Evolutionary conservation across 306 rosid genomes (phyloP).

Genomic region (Alnus glutinosa): DNA sequence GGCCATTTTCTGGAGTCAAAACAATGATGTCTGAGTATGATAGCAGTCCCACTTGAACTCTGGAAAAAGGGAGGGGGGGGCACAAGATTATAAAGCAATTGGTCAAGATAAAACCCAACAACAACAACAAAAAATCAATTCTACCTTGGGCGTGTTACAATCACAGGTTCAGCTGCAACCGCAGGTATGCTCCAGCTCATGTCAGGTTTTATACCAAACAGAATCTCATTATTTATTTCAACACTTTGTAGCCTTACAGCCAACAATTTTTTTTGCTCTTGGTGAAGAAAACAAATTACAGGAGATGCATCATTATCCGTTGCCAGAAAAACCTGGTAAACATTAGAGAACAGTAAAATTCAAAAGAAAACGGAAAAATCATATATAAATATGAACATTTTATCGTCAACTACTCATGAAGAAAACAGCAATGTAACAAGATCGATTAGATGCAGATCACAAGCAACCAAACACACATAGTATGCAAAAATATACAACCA

Average conservation of each 20-base stretch:
- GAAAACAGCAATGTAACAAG: neutral
- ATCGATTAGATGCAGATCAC: conserved; percentile 13
- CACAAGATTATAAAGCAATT: conserved; percentile 18
- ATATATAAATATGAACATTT: conserved; percentile 10
- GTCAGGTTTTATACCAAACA: conserved; percentile 84
- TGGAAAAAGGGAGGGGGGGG: conserved; percentile 37
- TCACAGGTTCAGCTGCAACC: conserved; percentile 82
- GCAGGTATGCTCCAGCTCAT: conserved; percentile 97
- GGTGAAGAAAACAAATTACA: conserved; percentile 85
- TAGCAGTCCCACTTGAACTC: conserved; percentile 73
- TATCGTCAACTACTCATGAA: neutral
- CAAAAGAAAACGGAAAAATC: conserved; percentile 19
- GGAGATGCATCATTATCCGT: conserved; percentile 82
- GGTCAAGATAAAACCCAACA: conserved; percentile 5
- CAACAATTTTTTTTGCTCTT: conserved; percentile 80
- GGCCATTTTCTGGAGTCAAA: conserved; percentile 77
- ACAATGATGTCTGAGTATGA: conserved; percentile 76
- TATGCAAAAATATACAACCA: neutral
- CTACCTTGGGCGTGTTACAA: conserved; percentile 85
- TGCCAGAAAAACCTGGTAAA: conserved; percentile 76
- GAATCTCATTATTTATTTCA: conserved; percentile 83
- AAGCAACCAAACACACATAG: neutral
- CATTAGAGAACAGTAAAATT: conserved; percentile 34
- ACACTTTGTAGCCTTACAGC: conserved; percentile 81
- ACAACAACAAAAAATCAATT: neutral